These are phyloP conservation scores for Vaccinium corymbosum DNA, from an alignment of 148 eudicot species.

Conservation along the genomic window DNA sequence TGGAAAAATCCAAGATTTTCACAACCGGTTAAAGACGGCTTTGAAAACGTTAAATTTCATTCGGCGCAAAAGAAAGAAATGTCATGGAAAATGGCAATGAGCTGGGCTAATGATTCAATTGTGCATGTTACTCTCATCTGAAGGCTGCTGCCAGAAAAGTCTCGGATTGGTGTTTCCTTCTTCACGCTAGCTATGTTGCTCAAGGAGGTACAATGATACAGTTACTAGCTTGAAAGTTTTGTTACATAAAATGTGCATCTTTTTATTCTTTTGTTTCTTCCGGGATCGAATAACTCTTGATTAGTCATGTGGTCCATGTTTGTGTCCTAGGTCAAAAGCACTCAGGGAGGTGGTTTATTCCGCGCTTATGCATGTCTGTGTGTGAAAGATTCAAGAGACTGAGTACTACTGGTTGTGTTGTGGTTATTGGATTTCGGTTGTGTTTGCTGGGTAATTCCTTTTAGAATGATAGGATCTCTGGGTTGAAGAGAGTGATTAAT, in stretches of 20 bases:
- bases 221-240: neutral
- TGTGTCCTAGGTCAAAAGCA: conserved; percentile 8
- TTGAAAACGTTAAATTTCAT: conserved; percentile 36
- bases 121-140: neutral
- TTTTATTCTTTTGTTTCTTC: neutral
- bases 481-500: neutral
- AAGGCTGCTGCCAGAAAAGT: neutral
- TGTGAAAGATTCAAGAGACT: neutral
- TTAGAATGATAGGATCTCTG: neutral
- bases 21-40: conserved; percentile 38
- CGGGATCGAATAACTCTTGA: neutral
- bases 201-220: neutral
- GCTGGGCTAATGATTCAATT: neutral
- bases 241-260: neutral
- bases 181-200: neutral
- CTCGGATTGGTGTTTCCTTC: conserved; percentile 2
- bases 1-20: conserved; percentile 30
- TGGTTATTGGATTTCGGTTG: neutral
- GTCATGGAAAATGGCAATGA: neutral
- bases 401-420: neutral
- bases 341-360: neutral
- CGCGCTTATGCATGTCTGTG: neutral
- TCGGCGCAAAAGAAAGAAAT: conserved; percentile 29
- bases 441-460: neutral
- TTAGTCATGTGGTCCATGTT: neutral